Evolutionary conservation across 2,329 filamentous ascomycete genomes (phyloP).

Genomic region (Apiospora hydei): DNA sequence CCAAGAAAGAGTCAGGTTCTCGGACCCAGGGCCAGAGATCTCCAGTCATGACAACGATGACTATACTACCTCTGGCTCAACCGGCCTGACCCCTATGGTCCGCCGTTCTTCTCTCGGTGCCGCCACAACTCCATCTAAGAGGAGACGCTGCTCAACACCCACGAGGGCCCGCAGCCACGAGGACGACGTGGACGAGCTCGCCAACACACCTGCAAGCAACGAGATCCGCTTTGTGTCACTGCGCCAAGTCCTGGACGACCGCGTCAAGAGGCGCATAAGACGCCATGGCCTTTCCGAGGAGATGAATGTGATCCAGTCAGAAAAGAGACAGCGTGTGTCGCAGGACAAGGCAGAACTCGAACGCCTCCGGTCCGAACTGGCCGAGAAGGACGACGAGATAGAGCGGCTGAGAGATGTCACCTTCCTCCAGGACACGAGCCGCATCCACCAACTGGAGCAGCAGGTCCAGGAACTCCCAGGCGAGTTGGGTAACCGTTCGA

Average conservation of each 20-base stretch:
- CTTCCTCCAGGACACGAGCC: slow-evolving; percentile 53
- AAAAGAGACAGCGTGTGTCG: slow-evolving; percentile 50
- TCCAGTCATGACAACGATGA: slow-evolving; percentile 27
- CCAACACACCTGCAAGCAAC: slow-evolving; percentile 28
- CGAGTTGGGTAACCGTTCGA: slow-evolving; percentile 36
- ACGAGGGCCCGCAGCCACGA: slow-evolving; percentile 30
- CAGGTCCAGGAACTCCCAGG: slow-evolving; percentile 44
- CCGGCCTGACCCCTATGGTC: slow-evolving; percentile 66
- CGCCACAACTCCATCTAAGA: slow-evolving; percentile 39
- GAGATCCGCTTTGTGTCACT: slow-evolving; percentile 50
- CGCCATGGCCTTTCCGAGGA: slow-evolving; percentile 66
- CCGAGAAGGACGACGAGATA: slow-evolving; percentile 60
- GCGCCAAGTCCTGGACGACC: slow-evolving; percentile 48
- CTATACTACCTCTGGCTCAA: slow-evolving; percentile 43
- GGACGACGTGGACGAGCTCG: slow-evolving; percentile 33
- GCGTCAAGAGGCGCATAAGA: slow-evolving; percentile 63
- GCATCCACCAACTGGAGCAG: slow-evolving; percentile 47
- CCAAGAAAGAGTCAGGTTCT: slow-evolving; percentile 64
- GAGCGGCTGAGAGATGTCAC: slow-evolving; percentile 60
- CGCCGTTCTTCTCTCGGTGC: slow-evolving; percentile 54
- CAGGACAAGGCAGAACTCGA: slow-evolving; percentile 56
- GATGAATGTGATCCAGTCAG: slow-evolving; percentile 59
- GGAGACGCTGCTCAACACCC: slow-evolving; percentile 56
- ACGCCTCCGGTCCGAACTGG: slow-evolving; percentile 56
- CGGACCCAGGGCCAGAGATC: slow-evolving; percentile 58